Base-by-base conservation (phyloP, 2,329 filamentous ascomycete genomes). In the Aquanectria penicillioides region DNA sequence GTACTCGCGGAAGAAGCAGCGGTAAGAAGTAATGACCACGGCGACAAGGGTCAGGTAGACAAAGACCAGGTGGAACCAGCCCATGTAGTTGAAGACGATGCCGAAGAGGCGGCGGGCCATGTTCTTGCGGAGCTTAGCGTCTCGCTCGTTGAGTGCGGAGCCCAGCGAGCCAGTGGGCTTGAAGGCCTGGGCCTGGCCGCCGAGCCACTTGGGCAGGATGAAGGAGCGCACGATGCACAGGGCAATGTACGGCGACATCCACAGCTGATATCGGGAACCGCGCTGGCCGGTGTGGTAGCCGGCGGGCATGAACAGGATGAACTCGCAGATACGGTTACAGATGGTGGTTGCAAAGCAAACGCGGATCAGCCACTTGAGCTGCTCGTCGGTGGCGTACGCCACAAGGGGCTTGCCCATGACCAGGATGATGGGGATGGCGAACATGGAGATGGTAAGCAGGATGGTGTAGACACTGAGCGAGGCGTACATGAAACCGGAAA, bases 171-270 rank as follows among this genome's bases (percentile, higher is more conserved):
- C 86, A 1, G 86, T 86, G 0, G 86, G 81, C 67, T 84, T 85
- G 76, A 89, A 89, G 17, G 82, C 84, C 70, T 84, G 81, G 0
- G 80, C 73, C 67, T 85, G 78, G 17, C 85, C 86, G 13, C 86
- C 86, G 13, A 88, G 80, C 85, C 85, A 87, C 7, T 69, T 80
- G 22, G 85, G 85, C 3, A 88, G 76, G 12, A 87, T 64, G 66
- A 88, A 88, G 2, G 84, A 80, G 3, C 84, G 83, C 48, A 87
- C 73, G 51, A 88, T 81, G 65, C 81, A 84, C 10, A 86, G 75
- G 1, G 84, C 83, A 59, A 86, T 84, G 71, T 86, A 88, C 0
- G 85, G 85, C 6, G 85, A 80, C 85, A 88, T 88, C 85, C 86
- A 88, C 23, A 88, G 75, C 71, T 86, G 82, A 61, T 83, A 83